Conservation (phyloP, 2,329 filamentous ascomycete genomes). For the Calonectria pseudoreteaudii region DNA sequence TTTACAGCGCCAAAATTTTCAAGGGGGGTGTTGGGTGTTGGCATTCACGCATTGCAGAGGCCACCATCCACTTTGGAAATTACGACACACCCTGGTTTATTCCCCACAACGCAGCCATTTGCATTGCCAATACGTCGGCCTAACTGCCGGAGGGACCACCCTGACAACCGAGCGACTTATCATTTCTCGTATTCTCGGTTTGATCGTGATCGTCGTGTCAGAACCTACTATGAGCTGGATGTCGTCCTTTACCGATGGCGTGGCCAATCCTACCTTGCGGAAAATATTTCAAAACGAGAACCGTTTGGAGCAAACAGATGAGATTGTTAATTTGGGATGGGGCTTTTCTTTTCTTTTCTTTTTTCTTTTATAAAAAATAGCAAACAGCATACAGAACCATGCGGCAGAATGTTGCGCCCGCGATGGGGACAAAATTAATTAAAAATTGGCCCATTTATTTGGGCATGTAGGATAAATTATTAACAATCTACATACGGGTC, state of each 20-base stretch:
- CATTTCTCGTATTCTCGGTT: neutral
- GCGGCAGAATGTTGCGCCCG: neutral
- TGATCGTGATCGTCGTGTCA: neutral
- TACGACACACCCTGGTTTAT: neutral
- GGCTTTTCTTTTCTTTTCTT: too few relatives aligned
- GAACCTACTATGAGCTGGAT: neutral
- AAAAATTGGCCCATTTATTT: neutral
- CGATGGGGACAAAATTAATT: neutral
- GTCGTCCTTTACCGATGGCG: neutral
- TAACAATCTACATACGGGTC: neutral
- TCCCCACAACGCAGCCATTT: neutral
- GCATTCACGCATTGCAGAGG: neutral
- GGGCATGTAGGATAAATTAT: neutral
- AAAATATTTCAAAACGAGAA: neutral
- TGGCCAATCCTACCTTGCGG: neutral
- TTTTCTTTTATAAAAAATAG: too few relatives aligned
- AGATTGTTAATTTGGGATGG: neutral
- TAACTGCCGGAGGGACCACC: neutral
- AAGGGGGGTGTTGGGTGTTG: neutral
- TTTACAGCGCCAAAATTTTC: neutral
- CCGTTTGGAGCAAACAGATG: neutral
- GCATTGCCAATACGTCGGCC: neutral
- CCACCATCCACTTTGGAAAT: neutral
- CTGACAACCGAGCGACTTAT: neutral
- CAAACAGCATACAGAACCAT: neutral